Percentiles rank a stretch among this genome's conserved stretches.
Evolutionary conservation across 192 early-diverging fungal species (phyloP).

Genomic region (Podila clonocystis): DNA sequence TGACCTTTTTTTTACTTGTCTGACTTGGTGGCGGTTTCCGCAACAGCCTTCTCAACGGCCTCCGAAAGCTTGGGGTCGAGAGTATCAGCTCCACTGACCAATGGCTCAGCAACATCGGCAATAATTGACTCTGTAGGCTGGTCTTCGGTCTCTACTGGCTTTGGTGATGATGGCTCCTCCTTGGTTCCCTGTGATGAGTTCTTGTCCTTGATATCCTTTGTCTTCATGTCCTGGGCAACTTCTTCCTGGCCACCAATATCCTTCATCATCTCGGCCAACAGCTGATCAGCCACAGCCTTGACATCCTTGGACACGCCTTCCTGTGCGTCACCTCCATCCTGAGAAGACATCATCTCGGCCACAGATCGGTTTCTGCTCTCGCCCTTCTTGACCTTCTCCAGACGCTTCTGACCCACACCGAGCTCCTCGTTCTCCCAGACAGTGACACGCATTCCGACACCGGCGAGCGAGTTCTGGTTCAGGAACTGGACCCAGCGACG

Average conservation of each 20-base stretch:
- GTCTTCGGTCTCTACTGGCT: not conserved
- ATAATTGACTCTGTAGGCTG: constrained; percentile 35
- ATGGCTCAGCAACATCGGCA: constrained; percentile 25
- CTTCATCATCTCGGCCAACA: constrained; percentile 52
- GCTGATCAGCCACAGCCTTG: constrained; percentile 41
- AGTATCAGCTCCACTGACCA: constrained; percentile 20
- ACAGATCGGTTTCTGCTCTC: constrained; percentile 51
- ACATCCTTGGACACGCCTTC: constrained; percentile 33
- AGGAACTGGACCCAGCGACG: constrained; percentile 85
- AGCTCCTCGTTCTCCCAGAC: constrained; percentile 74
- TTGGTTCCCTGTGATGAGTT: constrained; percentile 13
- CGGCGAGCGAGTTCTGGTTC: constrained; percentile 81
- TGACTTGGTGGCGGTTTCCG: constrained; percentile 27
- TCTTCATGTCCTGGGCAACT: constrained; percentile 2
- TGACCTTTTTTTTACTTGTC: constrained; percentile 8
- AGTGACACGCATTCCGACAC: constrained; percentile 86
- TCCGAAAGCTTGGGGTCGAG: constrained; percentile 31
- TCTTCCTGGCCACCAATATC: constrained; percentile 45
- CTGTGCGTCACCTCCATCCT: not conserved
- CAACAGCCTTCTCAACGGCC: constrained; percentile 36
- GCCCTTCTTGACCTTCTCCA: constrained; percentile 50
- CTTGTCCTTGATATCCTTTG: not conserved
- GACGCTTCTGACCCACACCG: constrained; percentile 52
- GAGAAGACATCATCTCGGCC: constrained; percentile 22
- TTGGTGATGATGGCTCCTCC: constrained; percentile 12